Conservation (phyloP, 164 flowering plant species). For the Vitis rotundifolia region DNA sequence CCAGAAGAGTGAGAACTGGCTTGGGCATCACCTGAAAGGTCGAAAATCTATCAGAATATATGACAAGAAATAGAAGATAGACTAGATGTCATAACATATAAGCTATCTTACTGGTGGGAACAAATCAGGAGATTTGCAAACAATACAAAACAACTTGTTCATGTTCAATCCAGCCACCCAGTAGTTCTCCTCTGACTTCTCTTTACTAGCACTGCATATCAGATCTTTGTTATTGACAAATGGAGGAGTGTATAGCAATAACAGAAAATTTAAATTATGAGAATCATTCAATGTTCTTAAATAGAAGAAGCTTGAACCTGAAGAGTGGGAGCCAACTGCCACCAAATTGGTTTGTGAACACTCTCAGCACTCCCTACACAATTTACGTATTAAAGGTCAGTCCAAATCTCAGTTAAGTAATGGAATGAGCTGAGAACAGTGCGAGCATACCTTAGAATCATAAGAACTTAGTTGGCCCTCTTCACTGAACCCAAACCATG, state of each 20-base stretch:
- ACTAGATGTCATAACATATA: not conserved
- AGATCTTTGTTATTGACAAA: not conserved
- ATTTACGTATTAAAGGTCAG: conserved; percentile 10
- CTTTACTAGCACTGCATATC: conserved; percentile 62
- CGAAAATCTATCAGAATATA: not conserved
- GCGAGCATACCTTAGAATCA: conserved; percentile 82
- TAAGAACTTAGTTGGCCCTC: conserved; percentile 86
- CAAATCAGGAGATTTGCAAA: conserved; percentile 75
- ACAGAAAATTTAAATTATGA: not conserved
- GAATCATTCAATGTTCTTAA: conserved; percentile 2
- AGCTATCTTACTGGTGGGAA: conserved; percentile 68
- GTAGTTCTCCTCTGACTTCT: conserved; percentile 67
- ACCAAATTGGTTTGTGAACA: conserved; percentile 74
- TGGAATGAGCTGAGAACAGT: conserved; percentile 1
- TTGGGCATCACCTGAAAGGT: conserved; percentile 78
- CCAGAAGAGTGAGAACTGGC: conserved; percentile 73
- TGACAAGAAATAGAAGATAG: conserved; percentile 4
- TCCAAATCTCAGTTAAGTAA: conserved; percentile 3
- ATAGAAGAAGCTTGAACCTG: conserved; percentile 49
- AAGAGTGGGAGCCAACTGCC: conserved; percentile 95
- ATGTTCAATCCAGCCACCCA: conserved; percentile 90
- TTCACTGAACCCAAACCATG: conserved; percentile 96
- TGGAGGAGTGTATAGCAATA: not conserved
- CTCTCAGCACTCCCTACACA: conserved; percentile 81
- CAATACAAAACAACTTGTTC: conserved; percentile 75